Conservation (phyloP, 108 stramenopile species). For the Phaeodactylum tricornutum region DNA sequence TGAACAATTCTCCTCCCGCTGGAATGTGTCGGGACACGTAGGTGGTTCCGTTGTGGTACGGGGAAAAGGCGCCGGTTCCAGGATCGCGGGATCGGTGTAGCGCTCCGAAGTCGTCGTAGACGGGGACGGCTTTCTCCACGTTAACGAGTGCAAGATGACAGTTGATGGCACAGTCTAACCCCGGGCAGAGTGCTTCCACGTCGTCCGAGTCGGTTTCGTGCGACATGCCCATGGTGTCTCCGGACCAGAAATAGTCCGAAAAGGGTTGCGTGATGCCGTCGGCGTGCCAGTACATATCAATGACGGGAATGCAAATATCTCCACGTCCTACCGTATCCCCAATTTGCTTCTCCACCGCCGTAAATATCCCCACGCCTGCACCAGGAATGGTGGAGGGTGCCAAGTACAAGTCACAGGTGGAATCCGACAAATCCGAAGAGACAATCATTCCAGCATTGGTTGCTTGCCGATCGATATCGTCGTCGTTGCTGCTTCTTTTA, state of each 20-base stretch:
- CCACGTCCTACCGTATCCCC: slow-evolving; percentile 29
- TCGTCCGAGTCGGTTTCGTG: slow-evolving; percentile 16
- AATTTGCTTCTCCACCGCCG: slow-evolving; percentile 5
- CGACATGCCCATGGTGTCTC: slow-evolving; percentile 13
- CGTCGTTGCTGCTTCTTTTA: too few relatives aligned
- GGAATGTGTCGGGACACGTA: slow-evolving; percentile 21
- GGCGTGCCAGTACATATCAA: slow-evolving; percentile 37
- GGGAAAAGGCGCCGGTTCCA: slow-evolving; percentile 46
- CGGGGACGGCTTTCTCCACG: slow-evolving; percentile 7
- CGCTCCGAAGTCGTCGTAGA: background rate
- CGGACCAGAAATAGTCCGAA: slow-evolving; percentile 40
- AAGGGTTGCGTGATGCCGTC: slow-evolving; percentile 10
- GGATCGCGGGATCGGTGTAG: slow-evolving; percentile 19
- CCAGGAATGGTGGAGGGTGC: slow-evolving; percentile 29
- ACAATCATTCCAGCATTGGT: too few relatives aligned
- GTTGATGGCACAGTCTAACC: slow-evolving; percentile 19
- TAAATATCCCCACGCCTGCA: slow-evolving; percentile 33
- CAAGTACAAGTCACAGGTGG: slow-evolving; percentile 34
- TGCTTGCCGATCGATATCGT: too few relatives aligned
- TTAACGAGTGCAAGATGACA: slow-evolving; percentile 20
- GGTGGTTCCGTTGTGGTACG: slow-evolving; percentile 25
- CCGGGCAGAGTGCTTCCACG: slow-evolving; percentile 9
- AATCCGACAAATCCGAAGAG: too few relatives aligned
- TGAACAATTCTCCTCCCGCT: slow-evolving; percentile 31
- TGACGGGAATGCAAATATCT: slow-evolving; percentile 40